Evolutionary conservation across 306 rosid genomes (phyloP).

Genomic region (Arachis stenosperma): DNA sequence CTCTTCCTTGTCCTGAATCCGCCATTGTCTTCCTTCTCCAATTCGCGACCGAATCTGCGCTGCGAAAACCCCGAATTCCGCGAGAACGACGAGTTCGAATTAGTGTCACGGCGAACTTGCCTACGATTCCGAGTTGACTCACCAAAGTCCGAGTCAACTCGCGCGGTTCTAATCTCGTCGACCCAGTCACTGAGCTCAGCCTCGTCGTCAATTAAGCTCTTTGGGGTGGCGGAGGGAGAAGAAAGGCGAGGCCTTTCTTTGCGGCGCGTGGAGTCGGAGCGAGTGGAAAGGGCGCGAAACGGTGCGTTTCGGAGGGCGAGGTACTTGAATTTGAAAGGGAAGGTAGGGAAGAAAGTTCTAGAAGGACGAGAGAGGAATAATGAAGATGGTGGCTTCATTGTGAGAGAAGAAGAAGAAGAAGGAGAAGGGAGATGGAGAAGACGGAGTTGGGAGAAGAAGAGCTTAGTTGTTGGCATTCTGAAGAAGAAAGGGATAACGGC

Average conservation of each 20-base stretch:
- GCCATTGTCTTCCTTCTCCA: not conserved
- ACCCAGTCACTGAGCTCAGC: constrained; percentile 90
- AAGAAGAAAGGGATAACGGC: not conserved
- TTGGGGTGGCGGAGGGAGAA: constrained; percentile 33
- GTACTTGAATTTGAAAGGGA: constrained; percentile 59
- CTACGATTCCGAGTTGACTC: not conserved
- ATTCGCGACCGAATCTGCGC: constrained; percentile 20
- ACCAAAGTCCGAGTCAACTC: constrained; percentile 2
- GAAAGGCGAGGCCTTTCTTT: not conserved
- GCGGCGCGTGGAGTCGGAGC: not conserved
- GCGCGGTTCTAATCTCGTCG: constrained; percentile 52
- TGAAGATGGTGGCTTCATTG: constrained; percentile 48
- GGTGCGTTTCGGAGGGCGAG: constrained; percentile 38
- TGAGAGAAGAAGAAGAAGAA: constrained; percentile 36
- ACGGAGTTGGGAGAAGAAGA: constrained; percentile 63
- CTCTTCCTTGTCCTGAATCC: constrained; percentile 36
- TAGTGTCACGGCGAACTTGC: not conserved
- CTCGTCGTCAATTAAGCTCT: constrained; percentile 81
- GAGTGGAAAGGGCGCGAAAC: constrained; percentile 24
- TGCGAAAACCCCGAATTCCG: constrained; percentile 25
- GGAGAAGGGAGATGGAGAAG: constrained; percentile 49
- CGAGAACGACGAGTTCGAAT: not conserved
- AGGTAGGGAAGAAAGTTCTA: constrained; percentile 57
- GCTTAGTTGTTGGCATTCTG: constrained; percentile 51
- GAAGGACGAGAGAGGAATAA: constrained; percentile 44